Evolutionary conservation across 331 rosid species (phyloP).

Genomic region (Prunus yedoensis): DNA sequence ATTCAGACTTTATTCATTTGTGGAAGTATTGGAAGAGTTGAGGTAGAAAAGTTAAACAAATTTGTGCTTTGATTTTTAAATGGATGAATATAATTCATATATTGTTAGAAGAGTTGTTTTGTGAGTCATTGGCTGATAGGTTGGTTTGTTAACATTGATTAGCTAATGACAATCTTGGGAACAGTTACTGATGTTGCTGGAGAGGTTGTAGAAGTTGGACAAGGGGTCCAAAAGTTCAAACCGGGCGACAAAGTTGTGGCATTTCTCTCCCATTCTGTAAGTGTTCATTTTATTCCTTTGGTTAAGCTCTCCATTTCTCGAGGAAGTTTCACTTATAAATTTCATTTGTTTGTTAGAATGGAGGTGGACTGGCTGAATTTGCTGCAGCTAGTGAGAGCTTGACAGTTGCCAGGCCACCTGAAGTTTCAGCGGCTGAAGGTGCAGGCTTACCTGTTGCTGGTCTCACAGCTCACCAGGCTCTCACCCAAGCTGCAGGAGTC

Average conservation of each 20-base stretch:
- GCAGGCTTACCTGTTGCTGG: slow-evolving; percentile 49
- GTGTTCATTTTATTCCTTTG: slow-evolving; percentile 11
- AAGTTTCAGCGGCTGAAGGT: slow-evolving; percentile 62
- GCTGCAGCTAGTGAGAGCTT: slow-evolving; percentile 46
- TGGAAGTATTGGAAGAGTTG: neutral
- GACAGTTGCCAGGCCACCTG: slow-evolving; percentile 52
- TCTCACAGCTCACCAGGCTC: slow-evolving; percentile 52
- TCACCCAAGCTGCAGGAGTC: slow-evolving; percentile 31
- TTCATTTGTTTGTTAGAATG: slow-evolving; percentile 33
- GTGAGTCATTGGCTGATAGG: neutral
- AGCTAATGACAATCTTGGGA: slow-evolving; percentile 10
- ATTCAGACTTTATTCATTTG: neutral
- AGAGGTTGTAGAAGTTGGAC: slow-evolving; percentile 65
- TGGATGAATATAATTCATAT: neutral
- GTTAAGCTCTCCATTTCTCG: neutral
- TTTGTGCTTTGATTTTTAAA: neutral
- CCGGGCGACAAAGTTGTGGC: slow-evolving; percentile 74
- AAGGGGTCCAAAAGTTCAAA: slow-evolving; percentile 51
- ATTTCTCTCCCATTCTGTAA: slow-evolving; percentile 37
- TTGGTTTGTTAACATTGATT: neutral
- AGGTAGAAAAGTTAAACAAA: neutral
- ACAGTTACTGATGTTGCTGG: slow-evolving; percentile 70
- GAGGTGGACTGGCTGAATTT: slow-evolving; percentile 79
- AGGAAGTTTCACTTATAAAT: neutral
- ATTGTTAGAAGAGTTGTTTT: neutral